Evolutionary conservation across 1,284 basidiomycete species (phyloP).

Genomic region (Ustilago esculenta): DNA sequence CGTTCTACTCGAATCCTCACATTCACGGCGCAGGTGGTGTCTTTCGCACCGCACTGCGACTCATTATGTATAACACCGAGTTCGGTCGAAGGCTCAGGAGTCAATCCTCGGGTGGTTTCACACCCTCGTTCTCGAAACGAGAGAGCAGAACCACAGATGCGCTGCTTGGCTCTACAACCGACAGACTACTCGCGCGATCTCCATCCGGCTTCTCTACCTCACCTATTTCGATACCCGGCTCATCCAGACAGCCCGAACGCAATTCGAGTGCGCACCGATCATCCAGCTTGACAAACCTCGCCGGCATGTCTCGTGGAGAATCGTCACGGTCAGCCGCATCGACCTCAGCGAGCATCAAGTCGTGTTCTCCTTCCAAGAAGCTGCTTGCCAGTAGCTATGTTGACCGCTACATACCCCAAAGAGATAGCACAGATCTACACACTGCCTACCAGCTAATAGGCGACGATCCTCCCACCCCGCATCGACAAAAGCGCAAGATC

Average conservation of each 20-base stretch:
- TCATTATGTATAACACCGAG: slow-evolving; percentile 60
- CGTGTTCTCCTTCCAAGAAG: slow-evolving; percentile 30
- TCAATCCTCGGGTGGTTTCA: slow-evolving; percentile 48
- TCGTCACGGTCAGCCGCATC: slow-evolving; percentile 26
- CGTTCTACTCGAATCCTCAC: neutral
- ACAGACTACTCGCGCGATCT: slow-evolving; percentile 25
- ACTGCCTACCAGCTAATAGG: slow-evolving; percentile 70
- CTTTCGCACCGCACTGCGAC: slow-evolving; percentile 8
- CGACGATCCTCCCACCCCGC: slow-evolving; percentile 64
- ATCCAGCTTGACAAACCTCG: slow-evolving; percentile 37
- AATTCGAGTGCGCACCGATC: slow-evolving; percentile 36
- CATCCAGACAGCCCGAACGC: slow-evolving; percentile 22
- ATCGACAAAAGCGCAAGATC: slow-evolving; percentile 57
- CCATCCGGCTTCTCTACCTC: slow-evolving; percentile 13
- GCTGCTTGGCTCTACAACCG: slow-evolving; percentile 24
- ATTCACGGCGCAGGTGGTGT: neutral
- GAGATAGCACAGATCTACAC: slow-evolving; percentile 70
- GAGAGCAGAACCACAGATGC: slow-evolving; percentile 30
- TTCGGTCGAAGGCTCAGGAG: slow-evolving; percentile 54
- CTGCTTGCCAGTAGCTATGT: slow-evolving; percentile 33
- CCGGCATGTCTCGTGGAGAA: slow-evolving; percentile 24
- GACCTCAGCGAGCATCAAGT: slow-evolving; percentile 28
- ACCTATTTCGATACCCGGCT: slow-evolving; percentile 30
- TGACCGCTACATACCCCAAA: slow-evolving; percentile 70
- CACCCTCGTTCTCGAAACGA: slow-evolving; percentile 33